Evolutionary conservation across 2,329 filamentous ascomycete genomes (phyloP), one percentile per base, ranked within the genome.

Genomic region (Magnaporthiopsis incrustans): DNA sequence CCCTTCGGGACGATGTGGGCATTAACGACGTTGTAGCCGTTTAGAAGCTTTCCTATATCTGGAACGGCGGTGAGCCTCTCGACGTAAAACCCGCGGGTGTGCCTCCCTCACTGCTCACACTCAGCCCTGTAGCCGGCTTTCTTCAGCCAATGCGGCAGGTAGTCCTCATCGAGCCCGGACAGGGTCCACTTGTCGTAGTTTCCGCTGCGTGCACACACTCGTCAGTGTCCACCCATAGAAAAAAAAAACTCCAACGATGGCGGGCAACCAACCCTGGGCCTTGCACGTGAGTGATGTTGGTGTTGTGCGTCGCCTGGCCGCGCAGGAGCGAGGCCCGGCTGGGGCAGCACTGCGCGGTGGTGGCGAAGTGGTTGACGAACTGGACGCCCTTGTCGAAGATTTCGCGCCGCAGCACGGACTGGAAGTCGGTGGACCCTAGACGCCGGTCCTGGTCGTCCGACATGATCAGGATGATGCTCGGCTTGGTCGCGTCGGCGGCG

Each of bases 41-140:
- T 91, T 75, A 89, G 88, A 5, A 90, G 77, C 70, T 92, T 91
- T n/a, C 87, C 89, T 0, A 84, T 85, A 69, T 91, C 38, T 44
- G 38, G 1, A 91, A 70, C 89, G 90, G 0, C 88, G 90, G 67
- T 85, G 5, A 18, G 14, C 33, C 33, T 35, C 4, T 35, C 2
- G 3, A 18, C 3, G 4, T 4, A 18, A 44, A 6, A 18, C 12
- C 38, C 15, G 18, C 15, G 38, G 38, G 3, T 15, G 38, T 11
- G 33, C 11, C 2, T 4, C 30, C 30, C 33, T 44, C 38, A 44
- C 12, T 44, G 38, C 38, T 44, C 15, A 44, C 38, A 44, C 14
- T 44, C 38, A 4, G 38, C 14, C 18, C 38, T n/a, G 64, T 79
- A 79, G 3, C 78, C 78, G 0, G 77, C 75, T 14, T 72, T 65